A percentile compares a stretch with the other conserved stretches of the same genome.
Conservation (phyloP, 106 monocot species). For the Dendrobium huoshanense region DNA sequence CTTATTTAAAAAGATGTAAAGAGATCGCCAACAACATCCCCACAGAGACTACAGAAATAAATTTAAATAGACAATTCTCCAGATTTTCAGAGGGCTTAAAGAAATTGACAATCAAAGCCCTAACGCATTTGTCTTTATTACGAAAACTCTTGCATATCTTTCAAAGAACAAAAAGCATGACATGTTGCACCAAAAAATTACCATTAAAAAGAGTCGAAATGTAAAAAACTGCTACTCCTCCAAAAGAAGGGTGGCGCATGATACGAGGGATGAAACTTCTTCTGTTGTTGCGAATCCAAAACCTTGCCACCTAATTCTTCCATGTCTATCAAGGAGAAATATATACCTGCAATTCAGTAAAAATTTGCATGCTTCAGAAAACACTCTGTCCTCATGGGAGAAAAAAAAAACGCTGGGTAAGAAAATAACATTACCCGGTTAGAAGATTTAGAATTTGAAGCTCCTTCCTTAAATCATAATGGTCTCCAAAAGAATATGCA, state of each 20-base stretch:
- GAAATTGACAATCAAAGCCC: too few species aligned
- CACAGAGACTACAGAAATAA: too few species aligned
- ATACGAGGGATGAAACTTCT: slow-evolving; percentile 61
- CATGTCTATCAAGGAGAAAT: slow-evolving; percentile 65
- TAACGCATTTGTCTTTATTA: too few species aligned
- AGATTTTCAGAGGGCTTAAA: too few species aligned
- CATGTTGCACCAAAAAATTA: too few species aligned
- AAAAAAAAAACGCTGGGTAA: background rate
- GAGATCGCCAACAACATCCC: too few species aligned
- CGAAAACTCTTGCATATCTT: too few species aligned
- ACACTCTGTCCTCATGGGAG: background rate
- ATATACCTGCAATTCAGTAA: slow-evolving; percentile 51
- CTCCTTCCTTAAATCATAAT: slow-evolving; percentile 83
- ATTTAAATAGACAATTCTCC: too few species aligned
- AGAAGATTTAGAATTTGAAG: slow-evolving; percentile 87
- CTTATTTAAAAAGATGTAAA: too few species aligned
- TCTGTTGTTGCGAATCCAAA: slow-evolving; percentile 80
- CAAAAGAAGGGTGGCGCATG: slow-evolving; percentile 59
- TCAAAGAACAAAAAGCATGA: too few species aligned
- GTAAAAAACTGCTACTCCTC: slow-evolving; percentile 24
- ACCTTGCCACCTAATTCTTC: slow-evolving; percentile 94
- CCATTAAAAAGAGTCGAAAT: too few species aligned
- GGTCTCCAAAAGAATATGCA: slow-evolving; percentile 88
- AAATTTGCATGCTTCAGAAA: background rate
- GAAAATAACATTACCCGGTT: slow-evolving; percentile 51